These are phyloP conservation scores for Geum urbanum DNA, from an alignment of 306 rosid genomes.

Conservation along the genomic window DNA sequence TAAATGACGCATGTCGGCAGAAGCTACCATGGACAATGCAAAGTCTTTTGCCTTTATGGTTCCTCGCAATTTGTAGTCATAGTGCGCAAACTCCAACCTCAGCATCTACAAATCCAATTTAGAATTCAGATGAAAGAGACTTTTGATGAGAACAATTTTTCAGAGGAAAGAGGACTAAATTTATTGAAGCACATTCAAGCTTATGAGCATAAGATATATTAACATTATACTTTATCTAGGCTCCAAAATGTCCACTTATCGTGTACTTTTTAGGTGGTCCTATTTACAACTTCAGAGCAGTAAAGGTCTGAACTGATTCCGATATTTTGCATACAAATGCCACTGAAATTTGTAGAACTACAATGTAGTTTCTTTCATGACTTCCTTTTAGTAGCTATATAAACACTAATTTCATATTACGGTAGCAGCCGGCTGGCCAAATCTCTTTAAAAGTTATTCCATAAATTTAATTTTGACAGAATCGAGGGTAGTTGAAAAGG, in stretches of 20 bases:
- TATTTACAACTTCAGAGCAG: too few relatives aligned
- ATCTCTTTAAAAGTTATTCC: not conserved
- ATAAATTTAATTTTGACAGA: not conserved
- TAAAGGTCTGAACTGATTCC: not conserved
- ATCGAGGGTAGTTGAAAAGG: not conserved
- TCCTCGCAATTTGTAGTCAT: slow-evolving; percentile 64
- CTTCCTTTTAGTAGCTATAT: not conserved
- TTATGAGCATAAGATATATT: too few relatives aligned
- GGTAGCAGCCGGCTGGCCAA: not conserved
- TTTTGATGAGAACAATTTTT: too few relatives aligned
- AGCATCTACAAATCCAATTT: slow-evolving; percentile 46
- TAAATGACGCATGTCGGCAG: slow-evolving; percentile 62
- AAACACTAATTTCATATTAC: not conserved
- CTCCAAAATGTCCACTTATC: not conserved
- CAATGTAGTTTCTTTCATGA: not conserved
- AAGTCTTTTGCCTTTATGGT: slow-evolving; percentile 80
- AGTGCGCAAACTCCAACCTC: slow-evolving; percentile 76
- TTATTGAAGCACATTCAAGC: too few relatives aligned
- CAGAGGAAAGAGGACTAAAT: too few relatives aligned
- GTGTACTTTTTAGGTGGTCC: not conserved
- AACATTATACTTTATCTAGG: too few relatives aligned
- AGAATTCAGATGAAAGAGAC: not conserved
- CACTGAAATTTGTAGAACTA: not conserved
- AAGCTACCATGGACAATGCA: slow-evolving; percentile 89
- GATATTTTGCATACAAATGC: not conserved